Conservation (phyloP, 345 rosid species). For the Eutrema heterophyllum region DNA sequence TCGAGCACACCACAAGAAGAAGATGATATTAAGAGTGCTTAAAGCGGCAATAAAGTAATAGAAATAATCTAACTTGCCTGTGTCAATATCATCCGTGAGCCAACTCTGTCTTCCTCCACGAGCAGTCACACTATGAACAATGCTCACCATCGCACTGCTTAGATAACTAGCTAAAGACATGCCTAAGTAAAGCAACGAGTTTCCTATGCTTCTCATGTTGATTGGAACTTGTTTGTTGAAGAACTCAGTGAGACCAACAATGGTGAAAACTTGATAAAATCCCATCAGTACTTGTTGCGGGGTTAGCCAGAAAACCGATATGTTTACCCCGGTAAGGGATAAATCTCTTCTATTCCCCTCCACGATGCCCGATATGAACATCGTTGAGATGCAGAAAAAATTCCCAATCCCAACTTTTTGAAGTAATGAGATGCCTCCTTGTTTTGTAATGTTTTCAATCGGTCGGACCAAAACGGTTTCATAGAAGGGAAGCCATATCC, state of each 20-base stretch:
- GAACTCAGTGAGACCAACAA: slow-evolving; percentile 58
- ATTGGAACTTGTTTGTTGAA: slow-evolving; percentile 59
- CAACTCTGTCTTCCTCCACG: slow-evolving; percentile 40
- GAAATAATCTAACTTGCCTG: slow-evolving; percentile 52
- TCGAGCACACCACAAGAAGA: slow-evolving; percentile 40
- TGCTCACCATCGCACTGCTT: slow-evolving; percentile 32
- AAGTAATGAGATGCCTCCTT: slow-evolving; percentile 50
- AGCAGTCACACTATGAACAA: slow-evolving; percentile 40
- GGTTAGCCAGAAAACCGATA: slow-evolving; percentile 50
- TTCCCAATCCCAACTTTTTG: slow-evolving; percentile 58
- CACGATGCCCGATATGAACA: slow-evolving; percentile 46
- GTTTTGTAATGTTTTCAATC: slow-evolving; percentile 31
- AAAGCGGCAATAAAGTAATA: slow-evolving; percentile 53
- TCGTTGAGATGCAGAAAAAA: slow-evolving; percentile 38
- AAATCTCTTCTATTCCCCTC: slow-evolving; percentile 43
- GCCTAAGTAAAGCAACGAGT: slow-evolving; percentile 29
- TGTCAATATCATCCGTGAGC: slow-evolving; percentile 47
- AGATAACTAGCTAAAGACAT: slow-evolving; percentile 40
- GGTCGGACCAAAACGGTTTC: slow-evolving; percentile 32
- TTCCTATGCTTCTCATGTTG: slow-evolving; percentile 58
- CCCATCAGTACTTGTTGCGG: slow-evolving; percentile 64
- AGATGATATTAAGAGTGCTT: slow-evolving; percentile 41
- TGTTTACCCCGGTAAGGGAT: slow-evolving; percentile 16
- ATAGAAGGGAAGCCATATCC: slow-evolving; percentile 41
- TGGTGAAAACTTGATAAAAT: slow-evolving; percentile 51